Evolutionary conservation across 2,329 filamentous ascomycete genomes (phyloP), one percentile per base, ranked within the genome.

Genomic region (Penicillium capsulatum): DNA sequence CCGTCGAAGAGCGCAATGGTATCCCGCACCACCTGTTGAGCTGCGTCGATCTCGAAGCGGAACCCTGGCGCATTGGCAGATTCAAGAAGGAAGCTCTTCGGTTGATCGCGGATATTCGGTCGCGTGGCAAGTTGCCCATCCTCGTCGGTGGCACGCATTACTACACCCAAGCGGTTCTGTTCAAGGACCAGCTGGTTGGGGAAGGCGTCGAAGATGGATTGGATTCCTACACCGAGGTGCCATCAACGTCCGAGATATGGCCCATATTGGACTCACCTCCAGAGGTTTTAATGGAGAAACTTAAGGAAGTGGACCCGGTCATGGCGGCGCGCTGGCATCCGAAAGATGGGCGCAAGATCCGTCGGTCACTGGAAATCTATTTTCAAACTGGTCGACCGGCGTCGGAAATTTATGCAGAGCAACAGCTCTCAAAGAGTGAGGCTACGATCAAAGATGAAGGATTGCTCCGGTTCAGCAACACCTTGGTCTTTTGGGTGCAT

Each of bases 251-350:
- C 10, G 59, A 59, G 46, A 72, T 74, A 24, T 84, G 81, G 52
- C 82, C 88, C 0, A 84, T 96, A 16, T 68, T 97, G 4, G 72
- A 84, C 20, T 80, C 77, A 31, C 67, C 85, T 0, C 85, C 84
- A 0, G 81, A 88, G 32, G 73, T 79, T 8, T 80, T 98, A 40
- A 66, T 92, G 16, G 72, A 78, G 24, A 83, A 83, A 61, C 70
- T 98, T 36, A 75, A 74, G 40, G 81, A 87, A 53, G 82, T 95
- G 3, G 92, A 98, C 61, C 91, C 92, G 0, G 71, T 79, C 14
- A 96, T 96, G 84, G 94, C 91, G 0, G 77, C 81, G 31, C 76
- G 84, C 41, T 98, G 92, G 92, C 94, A 98, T 65, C 92, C 91
- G 1, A 92, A 90, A 31, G 92, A 98, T 58, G 74, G 80, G 31